Evolutionary conservation across 345 rosid species (phyloP).

Genomic region (Heritiera littoralis): DNA sequence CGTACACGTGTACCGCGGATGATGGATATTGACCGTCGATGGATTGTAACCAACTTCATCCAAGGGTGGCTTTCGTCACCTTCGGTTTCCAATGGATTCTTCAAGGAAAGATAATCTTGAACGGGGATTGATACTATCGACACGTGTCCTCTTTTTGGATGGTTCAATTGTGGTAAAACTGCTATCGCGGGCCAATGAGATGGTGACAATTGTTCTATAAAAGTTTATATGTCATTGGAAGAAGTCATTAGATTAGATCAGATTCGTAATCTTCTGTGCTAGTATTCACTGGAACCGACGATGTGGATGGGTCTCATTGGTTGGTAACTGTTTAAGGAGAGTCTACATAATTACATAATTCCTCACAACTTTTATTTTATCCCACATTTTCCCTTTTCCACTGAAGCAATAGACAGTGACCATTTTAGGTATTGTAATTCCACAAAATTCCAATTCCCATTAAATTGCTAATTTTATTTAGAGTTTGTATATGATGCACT

Average conservation of each 20-base stretch:
- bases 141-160: background rate
- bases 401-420: no score
- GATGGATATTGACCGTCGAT: slow-evolving; percentile 29
- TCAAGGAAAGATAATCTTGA: slow-evolving; percentile 1
- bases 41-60: background rate
- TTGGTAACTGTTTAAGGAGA: no score
- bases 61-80: background rate
- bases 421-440: no score
- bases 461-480: no score
- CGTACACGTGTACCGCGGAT: slow-evolving; percentile 37
- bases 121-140: background rate
- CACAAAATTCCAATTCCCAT: no score
- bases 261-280: background rate
- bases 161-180: background rate
- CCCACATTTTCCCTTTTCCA: no score
- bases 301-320: background rate
- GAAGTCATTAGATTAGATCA: no score
- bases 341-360: no score
- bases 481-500: no score
- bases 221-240: background rate
- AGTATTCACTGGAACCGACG: background rate
- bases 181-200: background rate
- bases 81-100: background rate
- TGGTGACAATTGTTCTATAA: background rate
- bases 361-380: no score